Evolutionary conservation across 768 basidiomycete genomes (phyloP).

Genomic region (Boletus tomentosulus): DNA sequence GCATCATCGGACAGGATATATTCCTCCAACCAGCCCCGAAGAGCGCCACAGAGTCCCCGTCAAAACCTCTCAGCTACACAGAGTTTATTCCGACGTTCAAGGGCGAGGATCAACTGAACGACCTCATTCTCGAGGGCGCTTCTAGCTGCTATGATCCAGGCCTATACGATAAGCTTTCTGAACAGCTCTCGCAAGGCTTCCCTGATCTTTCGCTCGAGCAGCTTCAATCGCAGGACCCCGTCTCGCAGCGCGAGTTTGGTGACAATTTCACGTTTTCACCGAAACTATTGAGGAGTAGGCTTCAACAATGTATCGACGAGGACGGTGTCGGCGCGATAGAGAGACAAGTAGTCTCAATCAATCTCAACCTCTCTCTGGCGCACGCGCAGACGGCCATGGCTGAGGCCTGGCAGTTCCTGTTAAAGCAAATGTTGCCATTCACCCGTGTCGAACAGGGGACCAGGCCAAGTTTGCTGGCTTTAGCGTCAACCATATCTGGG

Average conservation of each 20-base stretch:
- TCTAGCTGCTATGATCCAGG: slow-evolving; percentile 68
- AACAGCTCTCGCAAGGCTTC: slow-evolving; percentile 48
- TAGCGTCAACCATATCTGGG: slow-evolving; percentile 61
- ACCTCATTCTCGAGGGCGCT: slow-evolving; percentile 65
- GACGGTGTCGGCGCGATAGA: slow-evolving; percentile 48
- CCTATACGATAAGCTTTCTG: slow-evolving; percentile 59
- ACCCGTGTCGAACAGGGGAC: slow-evolving; percentile 57
- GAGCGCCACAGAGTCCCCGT: slow-evolving; percentile 30
- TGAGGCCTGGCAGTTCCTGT: slow-evolving; percentile 72
- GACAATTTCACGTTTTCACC: slow-evolving; percentile 74
- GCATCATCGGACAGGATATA: slow-evolving; percentile 72
- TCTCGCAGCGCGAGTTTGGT: slow-evolving; percentile 72
- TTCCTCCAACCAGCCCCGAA: slow-evolving; percentile 51
- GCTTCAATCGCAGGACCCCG: slow-evolving; percentile 56
- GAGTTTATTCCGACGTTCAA: slow-evolving; percentile 55
- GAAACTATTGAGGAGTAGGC: slow-evolving; percentile 52
- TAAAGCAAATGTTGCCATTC: slow-evolving; percentile 61
- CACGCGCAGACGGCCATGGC: slow-evolving; percentile 73
- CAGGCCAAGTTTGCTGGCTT: slow-evolving; percentile 49
- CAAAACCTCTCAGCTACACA: slow-evolving; percentile 57
- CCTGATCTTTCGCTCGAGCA: slow-evolving; percentile 61
- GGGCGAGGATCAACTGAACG: slow-evolving; percentile 58
- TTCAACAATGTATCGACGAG: slow-evolving; percentile 40
- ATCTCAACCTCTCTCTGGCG: slow-evolving; percentile 82
- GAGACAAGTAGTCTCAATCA: slow-evolving; percentile 65